These are phyloP conservation scores for Rhizopogon sp. DNA, from an alignment of 768 basidiomycete species.

Conservation along the genomic window DNA sequence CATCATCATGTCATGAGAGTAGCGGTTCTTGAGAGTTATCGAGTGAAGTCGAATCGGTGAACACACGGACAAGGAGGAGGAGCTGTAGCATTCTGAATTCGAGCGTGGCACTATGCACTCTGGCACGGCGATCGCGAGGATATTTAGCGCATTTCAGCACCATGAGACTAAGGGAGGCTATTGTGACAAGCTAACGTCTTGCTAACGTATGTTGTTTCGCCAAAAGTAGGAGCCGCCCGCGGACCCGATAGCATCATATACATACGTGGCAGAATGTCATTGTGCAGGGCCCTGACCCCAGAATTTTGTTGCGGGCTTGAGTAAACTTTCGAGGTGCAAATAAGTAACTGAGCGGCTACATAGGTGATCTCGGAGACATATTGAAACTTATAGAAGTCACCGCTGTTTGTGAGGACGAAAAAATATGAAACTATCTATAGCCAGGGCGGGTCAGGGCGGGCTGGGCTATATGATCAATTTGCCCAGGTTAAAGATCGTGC, in stretches of 20 bases:
- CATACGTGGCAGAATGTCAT: too few species aligned
- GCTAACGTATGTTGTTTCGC: background rate
- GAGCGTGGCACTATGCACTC: background rate
- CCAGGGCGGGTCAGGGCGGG: background rate
- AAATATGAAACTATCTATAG: background rate
- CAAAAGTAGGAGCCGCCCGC: background rate
- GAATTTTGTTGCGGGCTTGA: background rate
- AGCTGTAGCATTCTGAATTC: background rate
- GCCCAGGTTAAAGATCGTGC: background rate
- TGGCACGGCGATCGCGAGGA: background rate
- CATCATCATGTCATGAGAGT: too few species aligned
- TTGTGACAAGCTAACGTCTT: background rate
- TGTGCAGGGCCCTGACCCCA: background rate
- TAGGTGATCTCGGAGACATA: background rate
- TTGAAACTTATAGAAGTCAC: background rate
- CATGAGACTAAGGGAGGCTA: background rate
- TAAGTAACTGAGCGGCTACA: background rate
- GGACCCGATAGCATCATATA: background rate
- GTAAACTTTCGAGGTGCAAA: constrained; percentile 1
- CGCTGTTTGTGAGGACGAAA: background rate
- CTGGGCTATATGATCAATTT: background rate
- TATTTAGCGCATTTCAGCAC: background rate
- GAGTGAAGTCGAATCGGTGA: too few species aligned
- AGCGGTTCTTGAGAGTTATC: too few species aligned
- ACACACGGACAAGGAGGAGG: too few species aligned